Percentiles rank a stretch among this genome's conserved stretches.
Conservation (phyloP, 139 green algal species). For the Raphidocelis subcapitata region DNA sequence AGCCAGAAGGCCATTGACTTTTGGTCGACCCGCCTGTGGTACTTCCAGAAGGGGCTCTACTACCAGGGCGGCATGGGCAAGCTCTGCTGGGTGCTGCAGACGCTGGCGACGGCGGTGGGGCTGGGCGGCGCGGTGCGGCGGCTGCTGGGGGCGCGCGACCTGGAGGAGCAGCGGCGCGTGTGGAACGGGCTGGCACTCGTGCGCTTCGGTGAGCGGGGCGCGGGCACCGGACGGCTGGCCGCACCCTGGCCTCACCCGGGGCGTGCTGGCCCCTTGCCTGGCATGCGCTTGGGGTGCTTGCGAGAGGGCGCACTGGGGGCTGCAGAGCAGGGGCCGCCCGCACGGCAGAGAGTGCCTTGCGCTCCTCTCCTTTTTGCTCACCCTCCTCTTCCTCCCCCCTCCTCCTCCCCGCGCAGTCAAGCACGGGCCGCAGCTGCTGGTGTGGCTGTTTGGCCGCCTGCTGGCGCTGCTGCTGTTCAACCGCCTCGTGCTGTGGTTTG, state of each 20-base stretch:
- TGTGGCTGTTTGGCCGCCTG: constrained; percentile 69
- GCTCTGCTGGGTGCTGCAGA: constrained; percentile 74
- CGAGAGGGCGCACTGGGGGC: too few species aligned
- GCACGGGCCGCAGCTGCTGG: constrained; percentile 58
- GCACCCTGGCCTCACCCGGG: too few species aligned
- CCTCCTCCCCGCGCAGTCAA: too few species aligned
- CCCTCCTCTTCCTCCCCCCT: too few species aligned
- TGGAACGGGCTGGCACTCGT: constrained; percentile 80
- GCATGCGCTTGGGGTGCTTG: too few species aligned
- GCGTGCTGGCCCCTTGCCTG: too few species aligned
- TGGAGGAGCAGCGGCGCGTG: constrained; percentile 69
- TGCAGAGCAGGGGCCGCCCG: too few species aligned
- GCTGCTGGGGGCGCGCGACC: constrained; percentile 73
- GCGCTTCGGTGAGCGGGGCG: too few species aligned
- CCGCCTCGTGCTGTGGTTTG: constrained; percentile 88
- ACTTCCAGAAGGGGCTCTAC: constrained; percentile 95
- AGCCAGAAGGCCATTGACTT: constrained; percentile 83
- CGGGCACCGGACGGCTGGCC: too few species aligned
- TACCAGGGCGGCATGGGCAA: constrained; percentile 96
- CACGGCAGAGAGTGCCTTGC: too few species aligned
- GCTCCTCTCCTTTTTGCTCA: neutral
- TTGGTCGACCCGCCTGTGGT: constrained; percentile 83
- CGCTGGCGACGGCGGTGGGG: constrained; percentile 42
- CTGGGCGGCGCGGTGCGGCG: constrained; percentile 51
- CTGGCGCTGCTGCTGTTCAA: constrained; percentile 56